phyloP scores from a whole-genome alignment of 768 basidiomycete genomes.

The Clathrus columnatus region DNA sequence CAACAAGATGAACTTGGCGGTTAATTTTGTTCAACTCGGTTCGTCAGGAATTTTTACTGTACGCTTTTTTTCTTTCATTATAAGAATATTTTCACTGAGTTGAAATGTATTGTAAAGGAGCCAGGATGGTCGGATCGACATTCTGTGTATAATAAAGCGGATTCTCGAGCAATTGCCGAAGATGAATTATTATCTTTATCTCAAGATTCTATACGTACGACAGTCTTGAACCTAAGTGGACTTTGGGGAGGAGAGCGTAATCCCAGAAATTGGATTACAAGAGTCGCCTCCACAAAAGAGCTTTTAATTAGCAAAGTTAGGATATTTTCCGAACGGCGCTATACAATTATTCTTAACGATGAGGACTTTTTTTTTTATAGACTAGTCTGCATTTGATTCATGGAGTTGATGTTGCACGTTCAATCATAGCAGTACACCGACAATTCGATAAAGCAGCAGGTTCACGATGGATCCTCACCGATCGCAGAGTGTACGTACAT shows the following conservation, averaged over 20 bases:
- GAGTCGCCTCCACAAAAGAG: slow-evolving; percentile 50
- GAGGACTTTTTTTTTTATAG: slow-evolving; percentile 20
- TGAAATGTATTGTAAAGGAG: slow-evolving; percentile 9
- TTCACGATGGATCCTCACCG: slow-evolving; percentile 49
- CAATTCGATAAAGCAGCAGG: slow-evolving; percentile 36
- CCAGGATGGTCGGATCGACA: slow-evolving; percentile 44
- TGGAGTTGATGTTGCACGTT: slow-evolving; percentile 49
- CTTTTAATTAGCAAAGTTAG: slow-evolving; percentile 40
- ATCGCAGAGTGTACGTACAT: slow-evolving; percentile 33
- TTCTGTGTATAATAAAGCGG: slow-evolving; percentile 32
- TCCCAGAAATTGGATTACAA: slow-evolving; percentile 41
- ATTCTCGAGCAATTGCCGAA: slow-evolving; percentile 43
- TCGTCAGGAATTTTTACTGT: slow-evolving; percentile 57
- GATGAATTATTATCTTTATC: slow-evolving; percentile 43
- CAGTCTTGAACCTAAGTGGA: slow-evolving; percentile 53
- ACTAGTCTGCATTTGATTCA: slow-evolving; percentile 55
- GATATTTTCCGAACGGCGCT: neutral
- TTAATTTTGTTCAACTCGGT: slow-evolving; percentile 53
- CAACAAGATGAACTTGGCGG: slow-evolving; percentile 10
- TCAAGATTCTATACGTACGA: slow-evolving; percentile 28
- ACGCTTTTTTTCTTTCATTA: slow-evolving; percentile 16
- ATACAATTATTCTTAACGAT: neutral
- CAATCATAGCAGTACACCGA: slow-evolving; percentile 47
- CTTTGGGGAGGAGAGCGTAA: slow-evolving; percentile 52
- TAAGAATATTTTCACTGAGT: neutral